Conservation (phyloP, 768 basidiomycete species). For the Dioszegia aurantiaca region DNA sequence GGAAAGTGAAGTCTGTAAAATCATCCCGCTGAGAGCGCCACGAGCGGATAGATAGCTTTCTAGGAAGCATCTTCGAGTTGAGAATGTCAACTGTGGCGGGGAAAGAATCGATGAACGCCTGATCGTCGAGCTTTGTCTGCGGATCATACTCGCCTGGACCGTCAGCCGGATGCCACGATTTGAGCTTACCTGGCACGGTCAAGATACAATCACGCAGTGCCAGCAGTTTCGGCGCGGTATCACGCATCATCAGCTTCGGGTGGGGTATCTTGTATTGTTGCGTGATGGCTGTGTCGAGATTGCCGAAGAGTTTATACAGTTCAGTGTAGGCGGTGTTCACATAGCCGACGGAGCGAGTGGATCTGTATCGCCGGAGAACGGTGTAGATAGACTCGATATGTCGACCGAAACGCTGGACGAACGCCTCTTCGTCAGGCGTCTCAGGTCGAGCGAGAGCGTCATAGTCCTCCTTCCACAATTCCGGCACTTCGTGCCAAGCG, state of each 20-base stretch:
- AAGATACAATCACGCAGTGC: slow-evolving; percentile 43
- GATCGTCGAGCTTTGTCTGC: slow-evolving; percentile 40
- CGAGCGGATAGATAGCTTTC: slow-evolving; percentile 44
- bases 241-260: slow-evolving; percentile 38
- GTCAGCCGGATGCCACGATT: slow-evolving; percentile 5
- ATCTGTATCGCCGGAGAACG: slow-evolving; percentile 26
- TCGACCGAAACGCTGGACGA: slow-evolving; percentile 41
- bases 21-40: slow-evolving; percentile 20
- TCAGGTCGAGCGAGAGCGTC: slow-evolving; percentile 25
- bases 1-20: slow-evolving; percentile 39
- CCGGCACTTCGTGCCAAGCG: slow-evolving; percentile 38
- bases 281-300: slow-evolving; percentile 40
- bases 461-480: slow-evolving; percentile 38
- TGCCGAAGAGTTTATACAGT: slow-evolving; percentile 43
- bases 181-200: slow-evolving; percentile 45
- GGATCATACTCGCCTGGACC: slow-evolving; percentile 46
- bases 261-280: slow-evolving; percentile 44
- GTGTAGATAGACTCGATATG: slow-evolving; percentile 28
- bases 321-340: slow-evolving; percentile 37
- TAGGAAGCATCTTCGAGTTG: slow-evolving; percentile 44
- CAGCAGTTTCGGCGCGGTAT: slow-evolving; percentile 43
- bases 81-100: slow-evolving; percentile 44
- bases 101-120: slow-evolving; percentile 47
- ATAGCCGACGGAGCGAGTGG: slow-evolving; percentile 25
- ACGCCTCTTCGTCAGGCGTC: slow-evolving; percentile 49